Evolutionary conservation across 2,329 filamentous ascomycete genomes (phyloP), one percentile per base, ranked within the genome.

Genomic region (Furcasterigmium sp.): DNA sequence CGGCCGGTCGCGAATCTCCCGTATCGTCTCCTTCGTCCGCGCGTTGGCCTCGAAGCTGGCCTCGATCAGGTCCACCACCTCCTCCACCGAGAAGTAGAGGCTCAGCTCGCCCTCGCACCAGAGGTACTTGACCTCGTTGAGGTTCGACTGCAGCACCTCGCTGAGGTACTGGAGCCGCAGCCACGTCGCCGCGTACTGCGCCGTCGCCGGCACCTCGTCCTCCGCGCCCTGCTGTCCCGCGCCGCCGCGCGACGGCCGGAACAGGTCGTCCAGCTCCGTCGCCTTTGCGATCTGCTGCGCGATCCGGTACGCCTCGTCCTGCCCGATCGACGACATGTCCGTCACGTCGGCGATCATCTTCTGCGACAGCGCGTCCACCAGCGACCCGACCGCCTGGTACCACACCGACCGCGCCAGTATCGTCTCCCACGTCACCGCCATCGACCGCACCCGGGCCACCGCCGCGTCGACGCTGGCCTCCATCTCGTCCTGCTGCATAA

Each of bases 41-140:
- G 69, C 56, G 57, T 83, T 84, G 53, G 78, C 75, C 60, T 82
- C 80, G 53, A 85, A 85, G 57, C 80, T 84, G 17, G 80, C 68
- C 40, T 73, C 68, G 37, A 84, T 76, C 52, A 85, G 57, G 48
- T 85, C 80, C 26, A 83, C 61, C 13, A 84, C 77, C 62, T 84
- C 80, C 5, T 73, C 72, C 8, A 66, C 70, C 1, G 74, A 69
- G 52, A 84, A 84, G 57, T 83, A 81, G 29, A 83, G 57, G 49
- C 79, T 82, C 34, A 85, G 64, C 57, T 84, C 80, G 59, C 79
- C 80, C 49, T 85, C 80, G 53, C 76, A 70, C 81, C 81, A 85
- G 29, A 85, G 59, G 49, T 69, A 83, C 45, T 69, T 70, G 44
- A 85, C 75, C 48, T 84, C 81, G 48, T 75, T 75, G 42, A 84